phyloP scores from a whole-genome alignment of 306 rosid species.

The Medicago ruthenica region DNA sequence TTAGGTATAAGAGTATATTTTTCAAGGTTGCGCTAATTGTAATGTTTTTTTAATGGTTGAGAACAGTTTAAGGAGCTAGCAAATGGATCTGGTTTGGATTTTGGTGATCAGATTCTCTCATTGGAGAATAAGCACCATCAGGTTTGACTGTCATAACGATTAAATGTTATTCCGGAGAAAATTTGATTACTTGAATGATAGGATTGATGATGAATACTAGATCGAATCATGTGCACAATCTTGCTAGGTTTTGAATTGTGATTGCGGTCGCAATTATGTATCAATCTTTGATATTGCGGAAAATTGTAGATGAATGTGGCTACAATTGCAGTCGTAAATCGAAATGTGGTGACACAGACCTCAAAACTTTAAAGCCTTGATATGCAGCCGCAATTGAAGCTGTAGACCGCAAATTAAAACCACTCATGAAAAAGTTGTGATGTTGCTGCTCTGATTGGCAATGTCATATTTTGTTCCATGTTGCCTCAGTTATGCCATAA shows the following conservation, averaged over 20 bases:
- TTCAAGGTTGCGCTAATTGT: constrained; percentile 20
- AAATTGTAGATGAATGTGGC: not conserved
- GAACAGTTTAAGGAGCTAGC: constrained; percentile 89
- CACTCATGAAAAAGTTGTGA: constrained; percentile 1
- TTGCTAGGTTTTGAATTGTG: constrained; percentile 6
- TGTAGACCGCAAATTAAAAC: not conserved
- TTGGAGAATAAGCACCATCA: constrained; percentile 80
- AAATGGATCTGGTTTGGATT: constrained; percentile 85
- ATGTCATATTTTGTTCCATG: constrained; percentile 5
- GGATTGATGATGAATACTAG: constrained; percentile 34
- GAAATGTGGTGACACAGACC: not conserved
- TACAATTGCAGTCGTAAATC: not conserved
- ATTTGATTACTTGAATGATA: constrained; percentile 20
- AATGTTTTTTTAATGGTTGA: constrained; percentile 29
- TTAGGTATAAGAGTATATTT: constrained; percentile 21
- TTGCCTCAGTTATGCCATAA: constrained; percentile 11
- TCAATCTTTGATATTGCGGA: not conserved
- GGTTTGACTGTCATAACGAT: constrained; percentile 55
- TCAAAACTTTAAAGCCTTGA: not conserved
- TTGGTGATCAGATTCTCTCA: constrained; percentile 74
- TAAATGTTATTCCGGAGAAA: constrained; percentile 25
- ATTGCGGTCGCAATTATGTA: not conserved
- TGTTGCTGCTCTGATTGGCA: constrained; percentile 7
- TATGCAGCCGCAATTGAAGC: not conserved
- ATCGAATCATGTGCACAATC: constrained; percentile 29